Evolutionary conservation across 768 basidiomycete species (phyloP), one percentile per base, ranked within the genome.

Genomic region (Kwoniella dendrophila): DNA sequence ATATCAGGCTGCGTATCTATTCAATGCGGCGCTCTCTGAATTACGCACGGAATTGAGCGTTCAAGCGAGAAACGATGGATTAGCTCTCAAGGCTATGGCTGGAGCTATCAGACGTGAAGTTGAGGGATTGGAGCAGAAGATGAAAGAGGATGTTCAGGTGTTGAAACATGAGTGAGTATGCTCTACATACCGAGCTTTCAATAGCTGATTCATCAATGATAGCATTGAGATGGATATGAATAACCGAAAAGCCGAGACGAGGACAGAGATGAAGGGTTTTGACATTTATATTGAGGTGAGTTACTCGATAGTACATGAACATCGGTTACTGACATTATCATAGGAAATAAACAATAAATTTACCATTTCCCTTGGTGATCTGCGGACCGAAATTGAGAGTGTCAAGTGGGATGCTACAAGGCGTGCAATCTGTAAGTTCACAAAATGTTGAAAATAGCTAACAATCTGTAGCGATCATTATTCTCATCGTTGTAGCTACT

Each of bases 181-280:
- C 18, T 8, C 41, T 43, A 43, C 20, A 20, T 14, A 14, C n/a
- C n/a, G 41, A 10, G 41, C 18, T n/a, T 41, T n/a, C n/a, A n/a
- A n/a, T n/a, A n/a, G 14, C 20, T 44, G 1, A 48, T 27, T 20
- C 22, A 8, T 33, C 18, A 11, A 16, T 43, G 24, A 4, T 62
- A 96, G 93, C 73, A 90, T 94, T 52, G 93, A 97, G 79, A 92
- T 98, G 87, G 96, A 99, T 58, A 83, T 97, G 62, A 92, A 95
- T 72, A 92, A 87, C 64, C 84, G 95, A 59, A 97, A 93, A 82
- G 91, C 89, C 67, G 96, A 98, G 76, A 85, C 87, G 14, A 88
- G 87, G 73, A 83, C 87, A 0, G 93, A 97, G 53, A 73, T 90
- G 62, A 95, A 93, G 79, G 84, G 83, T 55, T 86, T 88, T 69